A percentile compares a stretch with the other conserved stretches of the same genome.
Evolutionary conservation across 106 monocot genomes (phyloP).

Genomic region (Dendrobium chrysotoxum): DNA sequence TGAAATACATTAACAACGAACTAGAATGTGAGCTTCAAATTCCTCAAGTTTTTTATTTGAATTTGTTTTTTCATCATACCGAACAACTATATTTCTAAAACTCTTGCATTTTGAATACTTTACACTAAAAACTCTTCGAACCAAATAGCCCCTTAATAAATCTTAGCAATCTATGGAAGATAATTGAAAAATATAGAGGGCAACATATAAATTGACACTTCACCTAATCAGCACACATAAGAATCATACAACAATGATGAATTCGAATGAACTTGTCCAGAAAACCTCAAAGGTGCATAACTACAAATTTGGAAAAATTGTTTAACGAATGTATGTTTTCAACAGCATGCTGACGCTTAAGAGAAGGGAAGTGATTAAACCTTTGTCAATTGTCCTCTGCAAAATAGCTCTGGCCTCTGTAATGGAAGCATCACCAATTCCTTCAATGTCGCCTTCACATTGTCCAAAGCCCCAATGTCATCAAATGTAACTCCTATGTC

Average conservation of each 20-base stretch:
- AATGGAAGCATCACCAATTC: conserved; percentile 99
- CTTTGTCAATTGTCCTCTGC: conserved; percentile 96
- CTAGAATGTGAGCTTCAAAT: too few species aligned
- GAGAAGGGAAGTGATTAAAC: conserved; percentile 18
- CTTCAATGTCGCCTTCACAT: conserved; percentile 94
- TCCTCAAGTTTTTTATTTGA: too few species aligned
- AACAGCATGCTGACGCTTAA: neutral
- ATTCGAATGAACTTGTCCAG: neutral
- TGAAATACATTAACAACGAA: too few species aligned
- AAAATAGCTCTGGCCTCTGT: conserved; percentile 94
- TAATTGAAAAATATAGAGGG: neutral
- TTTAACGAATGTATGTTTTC: neutral
- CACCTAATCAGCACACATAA: neutral
- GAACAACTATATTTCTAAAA: too few species aligned
- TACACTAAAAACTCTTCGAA: too few species aligned
- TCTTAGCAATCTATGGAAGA: neutral
- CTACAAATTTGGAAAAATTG: neutral
- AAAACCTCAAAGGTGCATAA: neutral
- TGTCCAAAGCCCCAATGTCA: conserved; percentile 94
- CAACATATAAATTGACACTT: neutral
- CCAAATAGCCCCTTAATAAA: neutral
- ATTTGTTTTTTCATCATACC: too few species aligned
- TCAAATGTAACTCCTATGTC: conserved; percentile 98
- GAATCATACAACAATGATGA: neutral
- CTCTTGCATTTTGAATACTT: too few species aligned